Percentiles rank a stretch among this genome's conserved stretches.
These are phyloP conservation scores for Candida manassasensis DNA, from an alignment of 805 yeast species.

Conservation along the genomic window DNA sequence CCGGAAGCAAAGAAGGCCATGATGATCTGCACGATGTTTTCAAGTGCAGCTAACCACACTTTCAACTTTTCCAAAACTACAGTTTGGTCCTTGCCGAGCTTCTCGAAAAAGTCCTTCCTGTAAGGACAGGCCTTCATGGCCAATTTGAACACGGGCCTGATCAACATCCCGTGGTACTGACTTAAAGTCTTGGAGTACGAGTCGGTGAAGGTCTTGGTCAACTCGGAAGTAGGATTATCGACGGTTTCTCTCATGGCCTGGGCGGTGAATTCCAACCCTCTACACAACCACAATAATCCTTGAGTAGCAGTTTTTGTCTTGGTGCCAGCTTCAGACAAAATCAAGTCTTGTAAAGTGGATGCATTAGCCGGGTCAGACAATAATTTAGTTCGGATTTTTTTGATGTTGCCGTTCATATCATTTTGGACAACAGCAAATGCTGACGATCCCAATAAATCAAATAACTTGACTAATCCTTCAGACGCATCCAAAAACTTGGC, in stretches of 20 bases:
- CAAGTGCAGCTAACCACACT: conserved; percentile 75
- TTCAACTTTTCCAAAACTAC: conserved; percentile 61
- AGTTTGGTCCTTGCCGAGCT: conserved; percentile 72
- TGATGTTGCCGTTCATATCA: conserved; percentile 84
- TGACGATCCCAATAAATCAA: conserved; percentile 78
- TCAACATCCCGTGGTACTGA: conserved; percentile 74
- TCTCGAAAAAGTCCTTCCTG: conserved; percentile 76
- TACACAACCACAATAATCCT: conserved; percentile 80
- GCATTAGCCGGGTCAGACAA: conserved; percentile 60
- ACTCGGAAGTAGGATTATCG: conserved; percentile 57
- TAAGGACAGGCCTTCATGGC: conserved; percentile 96
- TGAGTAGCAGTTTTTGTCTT: conserved; percentile 80
- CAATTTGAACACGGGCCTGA: conserved; percentile 82
- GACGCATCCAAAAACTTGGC: conserved; percentile 76
- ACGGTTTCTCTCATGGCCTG: conserved; percentile 80
- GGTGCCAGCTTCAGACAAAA: conserved; percentile 64
- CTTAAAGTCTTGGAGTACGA: conserved; percentile 79
- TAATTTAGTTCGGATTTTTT: conserved; percentile 64
- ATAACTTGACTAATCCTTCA: conserved; percentile 75
- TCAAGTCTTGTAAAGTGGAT: conserved; percentile 71
- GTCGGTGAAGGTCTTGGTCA: conserved; percentile 73
- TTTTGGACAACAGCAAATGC: conserved; percentile 82
- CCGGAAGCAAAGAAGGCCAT: conserved; percentile 73
- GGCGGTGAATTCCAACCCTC: conserved; percentile 90
- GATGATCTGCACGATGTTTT: conserved; percentile 65